A percentile compares a stretch with the other conserved stretches of the same genome.
Evolutionary conservation across 371 early-diverging fungal species (phyloP).

Genomic region (Apophysomyces elegans): DNA sequence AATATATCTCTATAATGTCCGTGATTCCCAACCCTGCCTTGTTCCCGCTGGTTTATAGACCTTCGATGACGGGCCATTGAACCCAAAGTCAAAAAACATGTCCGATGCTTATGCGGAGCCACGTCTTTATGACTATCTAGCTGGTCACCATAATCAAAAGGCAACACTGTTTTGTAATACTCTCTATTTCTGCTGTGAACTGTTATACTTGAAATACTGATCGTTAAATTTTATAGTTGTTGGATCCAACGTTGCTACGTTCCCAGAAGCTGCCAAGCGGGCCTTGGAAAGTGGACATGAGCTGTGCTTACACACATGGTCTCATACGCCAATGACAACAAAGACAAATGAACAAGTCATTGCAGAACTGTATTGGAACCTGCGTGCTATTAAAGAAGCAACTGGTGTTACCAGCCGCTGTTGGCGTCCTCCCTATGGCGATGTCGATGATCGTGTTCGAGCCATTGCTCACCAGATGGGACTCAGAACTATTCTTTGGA

Average conservation of each 20-base stretch:
- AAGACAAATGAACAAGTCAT: conserved; percentile 51
- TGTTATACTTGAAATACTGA: neutral
- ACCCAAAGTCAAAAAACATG: conserved; percentile 16
- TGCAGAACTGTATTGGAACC: conserved; percentile 55
- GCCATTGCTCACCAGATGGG: conserved; percentile 46
- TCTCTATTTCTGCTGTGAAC: neutral
- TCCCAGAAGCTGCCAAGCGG: conserved; percentile 45
- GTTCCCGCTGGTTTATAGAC: conserved; percentile 20
- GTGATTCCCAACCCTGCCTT: no score
- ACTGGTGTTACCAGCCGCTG: conserved; percentile 51
- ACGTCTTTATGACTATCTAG: conserved; percentile 33
- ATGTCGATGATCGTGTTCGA: conserved; percentile 55
- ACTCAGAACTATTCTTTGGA: conserved; percentile 40
- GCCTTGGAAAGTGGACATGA: conserved; percentile 44
- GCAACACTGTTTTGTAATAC: conserved; percentile 45
- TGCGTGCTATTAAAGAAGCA: conserved; percentile 49
- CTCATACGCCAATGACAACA: conserved; percentile 41
- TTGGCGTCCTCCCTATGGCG: conserved; percentile 56
- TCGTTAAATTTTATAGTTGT: conserved; percentile 25
- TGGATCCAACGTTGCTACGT: conserved; percentile 45
- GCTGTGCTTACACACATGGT: conserved; percentile 55
- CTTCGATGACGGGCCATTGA: conserved; percentile 42
- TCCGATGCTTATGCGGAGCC: conserved; percentile 32
- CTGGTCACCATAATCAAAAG: conserved; percentile 19
- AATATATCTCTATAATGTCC: neutral